These are phyloP conservation scores for Asclepias syriaca DNA, from an alignment of 257 asterid genomes.

Conservation along the genomic window DNA sequence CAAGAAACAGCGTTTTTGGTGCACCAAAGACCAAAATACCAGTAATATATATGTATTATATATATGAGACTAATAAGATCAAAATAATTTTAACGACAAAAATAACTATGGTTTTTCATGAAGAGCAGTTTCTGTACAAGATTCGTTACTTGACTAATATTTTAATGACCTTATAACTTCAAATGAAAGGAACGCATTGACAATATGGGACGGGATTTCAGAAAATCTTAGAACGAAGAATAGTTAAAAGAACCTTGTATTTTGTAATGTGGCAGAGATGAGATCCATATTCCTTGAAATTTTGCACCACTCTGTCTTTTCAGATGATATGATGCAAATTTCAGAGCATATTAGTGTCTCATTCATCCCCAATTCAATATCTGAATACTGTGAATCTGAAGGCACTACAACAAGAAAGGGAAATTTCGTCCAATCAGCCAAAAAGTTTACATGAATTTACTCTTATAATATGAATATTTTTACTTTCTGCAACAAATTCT, in stretches of 20 bases:
- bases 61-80: not conserved
- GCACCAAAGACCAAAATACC: not conserved
- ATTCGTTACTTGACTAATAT: not conserved
- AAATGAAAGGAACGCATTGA: not conserved
- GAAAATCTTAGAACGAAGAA: not conserved
- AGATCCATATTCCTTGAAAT: constrained; percentile 71
- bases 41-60: not conserved
- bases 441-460: not conserved
- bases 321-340: constrained; percentile 37
- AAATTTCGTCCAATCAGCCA: constrained; percentile 15
- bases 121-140: not conserved
- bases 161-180: not conserved
- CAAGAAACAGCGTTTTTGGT: not conserved
- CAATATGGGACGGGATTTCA: not conserved
- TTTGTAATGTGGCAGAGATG: constrained; percentile 55
- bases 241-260: constrained; percentile 45
- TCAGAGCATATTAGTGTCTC: constrained; percentile 54
- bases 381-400: constrained; percentile 43
- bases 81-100: not conserved
- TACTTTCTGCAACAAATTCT: not conserved
- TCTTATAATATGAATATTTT: not conserved
- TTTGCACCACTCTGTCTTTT: constrained; percentile 74
- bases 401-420: constrained; percentile 54
- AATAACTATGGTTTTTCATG: not conserved
- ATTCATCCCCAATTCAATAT: constrained; percentile 53